Evolutionary conservation across 2,329 filamentous ascomycete species (phyloP), one percentile per base, ranked within the genome.

Genomic region (Nigrospora sphaerica): DNA sequence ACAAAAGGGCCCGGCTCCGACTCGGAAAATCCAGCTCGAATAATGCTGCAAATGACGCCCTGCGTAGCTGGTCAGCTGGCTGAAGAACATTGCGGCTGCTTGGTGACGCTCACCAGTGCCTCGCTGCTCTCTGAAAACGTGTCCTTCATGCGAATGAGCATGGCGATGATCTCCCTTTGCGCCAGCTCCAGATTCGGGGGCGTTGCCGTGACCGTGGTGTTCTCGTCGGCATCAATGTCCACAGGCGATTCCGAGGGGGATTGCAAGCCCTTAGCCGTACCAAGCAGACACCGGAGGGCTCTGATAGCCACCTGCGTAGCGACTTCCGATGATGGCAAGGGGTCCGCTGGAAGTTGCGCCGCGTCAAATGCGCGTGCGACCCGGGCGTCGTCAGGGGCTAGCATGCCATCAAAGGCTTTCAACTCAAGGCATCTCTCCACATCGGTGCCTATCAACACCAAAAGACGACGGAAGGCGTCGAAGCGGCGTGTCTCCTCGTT

Each of bases 1-100:
- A 91, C 86, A 55, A 93, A 92, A 1, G 87, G 85, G 0, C 88
- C 88, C 3, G 85, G 79, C 23, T 81, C 77, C 0, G 74, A 77
- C 62, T 95, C 88, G 1, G 83, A 83, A 57, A 91, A 91, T 0
- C 88, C 88, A 17, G 81, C 78, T 36, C 83, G 80, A 42, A 92
- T 73, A 41, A 91, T 78, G 47, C 74, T 75, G 64, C 88, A 93
- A 32, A 84, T 80, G 4, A 80, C 74, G 57, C 91, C 86, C 45
- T 44, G 38, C 3, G 35, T 5, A 23, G 10, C 19, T 28, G 7
- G 39, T 42, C 23, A 45, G 42, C 32, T 18, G 19, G 14, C n/a
- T 34, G 36, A n/a, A 31, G 12, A 42, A 11, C 16, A 12, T 12
- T n/a, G 39, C n/a, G 4, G 18, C 12, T 11, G 11, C 33, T 13